Conservation (phyloP, 106 monocot genomes). For the Dendrobium huoshanense region DNA sequence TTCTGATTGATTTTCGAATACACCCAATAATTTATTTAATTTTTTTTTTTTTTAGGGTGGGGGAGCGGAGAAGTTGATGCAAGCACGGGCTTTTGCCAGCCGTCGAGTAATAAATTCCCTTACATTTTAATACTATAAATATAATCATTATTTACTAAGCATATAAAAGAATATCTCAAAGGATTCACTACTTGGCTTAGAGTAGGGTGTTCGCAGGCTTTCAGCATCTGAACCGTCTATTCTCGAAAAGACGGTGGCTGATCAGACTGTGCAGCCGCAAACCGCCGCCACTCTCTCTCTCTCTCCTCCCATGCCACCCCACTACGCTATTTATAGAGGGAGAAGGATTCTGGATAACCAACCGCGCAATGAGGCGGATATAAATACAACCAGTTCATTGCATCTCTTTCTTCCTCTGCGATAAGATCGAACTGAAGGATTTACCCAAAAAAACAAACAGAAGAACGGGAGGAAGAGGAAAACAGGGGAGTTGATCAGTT, state of each 20-base stretch:
- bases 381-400: background rate
- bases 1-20: too few species aligned
- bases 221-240: background rate
- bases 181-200: too few species aligned
- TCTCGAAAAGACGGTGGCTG: background rate
- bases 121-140: too few species aligned
- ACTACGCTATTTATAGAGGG: background rate
- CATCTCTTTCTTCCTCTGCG: background rate
- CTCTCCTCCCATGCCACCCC: background rate
- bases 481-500: background rate
- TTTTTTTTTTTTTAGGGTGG: too few species aligned
- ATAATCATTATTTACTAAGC: too few species aligned
- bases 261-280: slow-evolving; percentile 5
- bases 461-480: background rate
- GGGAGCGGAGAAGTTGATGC: too few species aligned
- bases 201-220: background rate
- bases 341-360: background rate
- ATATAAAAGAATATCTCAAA: too few species aligned
- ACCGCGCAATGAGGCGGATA: background rate
- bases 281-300: background rate
- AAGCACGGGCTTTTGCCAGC: too few species aligned
- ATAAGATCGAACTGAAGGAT: background rate
- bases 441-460: too few species aligned
- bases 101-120: too few species aligned
- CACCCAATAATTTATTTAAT: too few species aligned